Evolutionary conservation across 495 filamentous ascomycete genomes (phyloP), one percentile per base, ranked within the genome.

Genomic region (Aspergillus carlsbadensis): DNA sequence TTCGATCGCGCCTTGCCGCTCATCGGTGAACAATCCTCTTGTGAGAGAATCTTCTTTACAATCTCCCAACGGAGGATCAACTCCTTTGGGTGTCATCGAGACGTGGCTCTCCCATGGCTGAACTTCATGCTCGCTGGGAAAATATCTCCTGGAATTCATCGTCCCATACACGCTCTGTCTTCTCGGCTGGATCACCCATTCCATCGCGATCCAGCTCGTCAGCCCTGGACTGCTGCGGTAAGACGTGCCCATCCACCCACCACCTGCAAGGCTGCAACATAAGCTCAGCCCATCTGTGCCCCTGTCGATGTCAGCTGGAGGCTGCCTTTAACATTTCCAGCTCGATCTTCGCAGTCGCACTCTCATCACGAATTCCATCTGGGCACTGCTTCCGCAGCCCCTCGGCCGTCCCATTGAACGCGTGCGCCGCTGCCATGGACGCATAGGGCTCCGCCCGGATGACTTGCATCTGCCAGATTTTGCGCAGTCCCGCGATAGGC

Each of bases 221-320:
- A 21, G 65, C 47, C 7, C 56, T 49, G 46, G 74, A 78, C 42
- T 75, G 62, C 5, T 61, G 57, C 3, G 67, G 61, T 13, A 73
- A 49, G 2, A 78, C 73, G 22, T 71, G 29, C 14, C 59, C 52
- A 45, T 81, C n/a, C n/a, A n/a, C n/a, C 70, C 4, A 80, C 58
- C 2, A 79, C 40, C 52, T 76, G 71, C 21, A 67, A 61, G 13
- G 76, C 75, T 1, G 64, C 72, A 15, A 69, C 65, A 64, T 81
- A 80, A 3, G 65, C 55, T 29, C 60, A 60, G 46, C 65, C 74
- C 74, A 80, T 81, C 57, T 78, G 77, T 6, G 77, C 6, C 0
- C 75, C 70, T 0, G 69, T 75, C 13, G 60, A 58, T 0, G 65
- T 65, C 5, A 81, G 47, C 6, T 70, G 77, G 5, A 78, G 10